Evolutionary conservation across 257 asterid genomes (phyloP).

Genomic region (Primulina tabacum): DNA sequence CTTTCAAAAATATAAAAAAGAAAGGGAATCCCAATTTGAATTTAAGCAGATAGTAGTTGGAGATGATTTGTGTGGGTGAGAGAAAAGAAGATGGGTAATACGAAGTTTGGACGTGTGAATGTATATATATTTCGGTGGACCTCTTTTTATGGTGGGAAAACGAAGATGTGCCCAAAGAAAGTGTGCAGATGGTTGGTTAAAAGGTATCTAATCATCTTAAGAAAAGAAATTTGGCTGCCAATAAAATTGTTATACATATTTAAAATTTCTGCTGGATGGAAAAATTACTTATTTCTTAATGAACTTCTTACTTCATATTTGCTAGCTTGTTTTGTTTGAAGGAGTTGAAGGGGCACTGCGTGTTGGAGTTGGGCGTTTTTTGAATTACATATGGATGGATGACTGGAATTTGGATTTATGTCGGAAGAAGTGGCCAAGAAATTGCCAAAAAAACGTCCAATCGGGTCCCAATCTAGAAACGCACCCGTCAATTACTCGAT

Average conservation of each 20-base stretch:
- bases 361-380: too few species aligned
- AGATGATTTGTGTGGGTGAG: conserved; percentile 8
- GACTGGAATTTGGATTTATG: too few species aligned
- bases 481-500: not conserved
- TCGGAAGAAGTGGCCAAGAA: not conserved
- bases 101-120: conserved; percentile 15
- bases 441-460: not conserved
- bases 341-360: too few species aligned
- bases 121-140: conserved; percentile 22
- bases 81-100: conserved; percentile 23
- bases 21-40: conserved; percentile 15
- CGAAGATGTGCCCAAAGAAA: conserved; percentile 12
- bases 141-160: conserved; percentile 26
- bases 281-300: too few species aligned
- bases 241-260: not conserved
- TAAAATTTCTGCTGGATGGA: too few species aligned
- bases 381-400: too few species aligned
- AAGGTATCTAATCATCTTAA: not conserved
- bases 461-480: not conserved
- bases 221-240: not conserved
- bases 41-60: conserved; percentile 25
- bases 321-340: too few species aligned
- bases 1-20: conserved; percentile 16
- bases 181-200: not conserved
- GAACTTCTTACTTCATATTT: too few species aligned